Conservation (phyloP, 1,139 yeast species). For the Candida labiduridarum region DNA sequence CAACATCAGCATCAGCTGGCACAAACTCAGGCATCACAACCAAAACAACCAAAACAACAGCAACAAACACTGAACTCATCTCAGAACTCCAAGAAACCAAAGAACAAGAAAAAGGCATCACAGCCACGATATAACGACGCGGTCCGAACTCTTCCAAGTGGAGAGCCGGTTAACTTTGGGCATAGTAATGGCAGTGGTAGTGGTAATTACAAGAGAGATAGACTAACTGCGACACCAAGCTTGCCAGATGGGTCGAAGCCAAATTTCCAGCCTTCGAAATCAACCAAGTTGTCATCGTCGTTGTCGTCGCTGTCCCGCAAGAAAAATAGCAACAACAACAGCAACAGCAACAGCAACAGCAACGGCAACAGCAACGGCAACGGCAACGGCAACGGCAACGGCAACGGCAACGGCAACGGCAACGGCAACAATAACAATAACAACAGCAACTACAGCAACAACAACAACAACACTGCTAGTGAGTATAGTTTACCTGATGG, state of each 20-base stretch:
- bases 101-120: constrained; percentile 15
- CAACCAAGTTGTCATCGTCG: constrained; percentile 3
- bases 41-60: neutral
- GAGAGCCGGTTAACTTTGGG: constrained; percentile 46
- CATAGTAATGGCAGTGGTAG: constrained; percentile 14
- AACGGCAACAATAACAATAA: constrained; percentile 4
- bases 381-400: constrained; percentile 1
- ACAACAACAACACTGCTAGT: neutral
- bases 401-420: neutral
- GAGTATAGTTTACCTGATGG: constrained; percentile 33
- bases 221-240: constrained; percentile 17
- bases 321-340: neutral
- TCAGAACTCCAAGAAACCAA: constrained; percentile 5
- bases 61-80: neutral
- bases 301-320: neutral
- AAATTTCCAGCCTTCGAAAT: constrained; percentile 19
- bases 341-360: no score
- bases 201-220: constrained; percentile 2
- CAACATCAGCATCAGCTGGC: neutral
- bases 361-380: no score
- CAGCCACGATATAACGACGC: constrained; percentile 20
- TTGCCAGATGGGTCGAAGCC: constrained; percentile 41
- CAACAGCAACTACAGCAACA: neutral
- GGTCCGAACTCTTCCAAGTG: constrained; percentile 41
- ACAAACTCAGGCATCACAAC: no score